Evolutionary conservation across 2,329 filamentous ascomycete genomes (phyloP), one percentile per base, ranked within the genome.

Genomic region (Fusarium falciforme): DNA sequence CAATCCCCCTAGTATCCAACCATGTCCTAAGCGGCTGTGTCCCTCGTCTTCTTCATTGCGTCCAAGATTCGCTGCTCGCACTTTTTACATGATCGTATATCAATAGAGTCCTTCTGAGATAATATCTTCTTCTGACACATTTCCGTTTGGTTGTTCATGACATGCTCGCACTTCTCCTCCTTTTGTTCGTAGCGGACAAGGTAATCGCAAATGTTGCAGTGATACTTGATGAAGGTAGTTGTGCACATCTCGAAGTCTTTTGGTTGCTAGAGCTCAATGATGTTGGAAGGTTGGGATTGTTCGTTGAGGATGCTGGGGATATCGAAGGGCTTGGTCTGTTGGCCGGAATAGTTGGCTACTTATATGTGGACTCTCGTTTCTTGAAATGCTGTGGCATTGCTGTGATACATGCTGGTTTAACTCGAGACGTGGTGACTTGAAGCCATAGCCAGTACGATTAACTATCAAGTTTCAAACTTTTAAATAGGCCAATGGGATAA

Each of bases 161-260:
- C 58, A 17, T 64, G 31, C 0, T 36, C 36, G 2, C 42, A 71
- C 1, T 25, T 17, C 2, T 47, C 29, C 5, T 52, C 52, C 1
- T 8, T 16, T 31, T 64, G 58, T 4, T 57, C 17, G 6, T 49
- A 64, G 2, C 14, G n/a, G 2, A 71, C 65, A 2, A 64, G 33
- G 6, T 25, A 20, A 5, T 29, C 33, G 7, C 44, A 64, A 2
- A 35, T 16, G 8, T 29, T 20, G 17, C 27, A 67, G 11, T 42
- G 31, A 16, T 44, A 52, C 14, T 20, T 36, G 4, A 71, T 11
- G 10, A 67, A 57, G 0, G 44, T 60, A 9, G 52, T 60, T 4
- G 9, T 67, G 16, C 31, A 71, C 42, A 61, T 67, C 17, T 52
- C 27, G 14, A 12, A 52, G 47, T 20, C 27, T 52, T 47, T 52